Base-by-base conservation (phyloP, 2,329 filamentous ascomycete genomes). In the Ophiocordyceps camponoti-saundersi region DNA sequence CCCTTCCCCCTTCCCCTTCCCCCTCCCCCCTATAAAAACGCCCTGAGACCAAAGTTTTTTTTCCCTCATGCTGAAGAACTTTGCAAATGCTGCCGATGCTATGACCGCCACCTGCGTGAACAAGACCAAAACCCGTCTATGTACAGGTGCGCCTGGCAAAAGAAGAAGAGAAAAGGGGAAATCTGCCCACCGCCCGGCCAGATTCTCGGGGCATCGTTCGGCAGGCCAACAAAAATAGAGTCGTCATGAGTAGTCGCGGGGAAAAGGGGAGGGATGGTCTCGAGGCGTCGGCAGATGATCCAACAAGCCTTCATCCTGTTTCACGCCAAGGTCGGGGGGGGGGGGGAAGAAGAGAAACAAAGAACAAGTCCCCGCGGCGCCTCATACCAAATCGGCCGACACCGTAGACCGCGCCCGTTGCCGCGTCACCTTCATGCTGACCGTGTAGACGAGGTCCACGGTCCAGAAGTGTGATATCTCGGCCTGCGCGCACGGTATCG, bases 381-480 rank as follows among this genome's bases (percentile, higher is more conserved):
- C 49, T 52, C 20, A 50, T 55, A 66, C 70, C 62, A 73, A 65
- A 41, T 67, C 60, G 23, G 62, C 64, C n/a, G 60, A 61, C 42
- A 61, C 64, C 45, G 67, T 51, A 3, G 68, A 66, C 49, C 69
- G 69, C 30, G 66, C 62, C 52, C 70, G 62, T 59, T 73, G 67
- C 48, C 74, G 63, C 2, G 70, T 74, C 55, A 77, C 73, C 58
- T 85, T 86, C 61, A 79, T 77, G 65, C 79, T 84, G 55, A 86
- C 81, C 0, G 77, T 74, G 61, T 86, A 86, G 12, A 81, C 77
- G 53, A 86, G 59, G 48, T 82, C 70, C 32, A 80, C 65, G 0
- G 78, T 83, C 73, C 79, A 85, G 56, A 85, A 77, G 58, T 86
- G 82, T 56, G 71, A 75, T 47, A 85, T 61, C 52, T 82, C 75